Evolutionary conservation across 2,329 filamentous ascomycete species (phyloP).

Genomic region (Verticillium albo-atrum): DNA sequence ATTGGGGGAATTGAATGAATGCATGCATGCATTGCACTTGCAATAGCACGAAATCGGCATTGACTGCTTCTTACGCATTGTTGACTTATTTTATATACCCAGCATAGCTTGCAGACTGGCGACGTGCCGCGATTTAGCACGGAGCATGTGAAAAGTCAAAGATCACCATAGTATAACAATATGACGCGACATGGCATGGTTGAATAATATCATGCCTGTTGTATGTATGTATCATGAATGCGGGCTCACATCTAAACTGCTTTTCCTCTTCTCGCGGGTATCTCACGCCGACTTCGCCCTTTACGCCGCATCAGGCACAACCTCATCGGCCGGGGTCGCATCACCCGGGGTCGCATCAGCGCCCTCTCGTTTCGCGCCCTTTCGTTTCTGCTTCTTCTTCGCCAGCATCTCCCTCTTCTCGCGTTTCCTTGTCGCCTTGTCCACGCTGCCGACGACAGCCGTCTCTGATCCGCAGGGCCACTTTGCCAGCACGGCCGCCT

Average conservation of each 20-base stretch:
- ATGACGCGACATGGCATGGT: too few relatives aligned
- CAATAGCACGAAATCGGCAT: not conserved
- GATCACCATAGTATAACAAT: too few relatives aligned
- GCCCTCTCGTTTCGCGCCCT: slow-evolving; percentile 1
- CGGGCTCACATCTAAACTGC: too few relatives aligned
- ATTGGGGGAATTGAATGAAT: slow-evolving; percentile 4
- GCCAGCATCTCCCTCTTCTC: slow-evolving; percentile 50
- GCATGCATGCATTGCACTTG: too few relatives aligned
- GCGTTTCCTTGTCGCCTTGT: slow-evolving; percentile 50
- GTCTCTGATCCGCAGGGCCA: slow-evolving; percentile 58
- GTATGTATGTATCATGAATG: too few relatives aligned
- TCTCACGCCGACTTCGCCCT: not conserved
- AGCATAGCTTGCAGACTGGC: not conserved
- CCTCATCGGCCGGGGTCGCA: not conserved
- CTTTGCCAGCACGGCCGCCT: slow-evolving; percentile 59
- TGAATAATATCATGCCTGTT: too few relatives aligned
- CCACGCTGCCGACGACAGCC: slow-evolving; percentile 47
- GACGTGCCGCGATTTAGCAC: too few relatives aligned
- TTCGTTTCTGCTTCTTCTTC: slow-evolving; percentile 40
- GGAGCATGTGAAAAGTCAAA: too few relatives aligned
- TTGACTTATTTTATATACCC: not conserved
- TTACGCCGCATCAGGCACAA: not conserved
- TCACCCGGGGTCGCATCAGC: not conserved
- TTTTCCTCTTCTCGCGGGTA: not conserved
- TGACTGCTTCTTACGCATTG: not conserved